Percentiles rank a stretch among this genome's conserved stretches.
These are phyloP conservation scores for Lactarius hengduanensis DNA, from an alignment of 768 basidiomycete species.

Conservation along the genomic window DNA sequence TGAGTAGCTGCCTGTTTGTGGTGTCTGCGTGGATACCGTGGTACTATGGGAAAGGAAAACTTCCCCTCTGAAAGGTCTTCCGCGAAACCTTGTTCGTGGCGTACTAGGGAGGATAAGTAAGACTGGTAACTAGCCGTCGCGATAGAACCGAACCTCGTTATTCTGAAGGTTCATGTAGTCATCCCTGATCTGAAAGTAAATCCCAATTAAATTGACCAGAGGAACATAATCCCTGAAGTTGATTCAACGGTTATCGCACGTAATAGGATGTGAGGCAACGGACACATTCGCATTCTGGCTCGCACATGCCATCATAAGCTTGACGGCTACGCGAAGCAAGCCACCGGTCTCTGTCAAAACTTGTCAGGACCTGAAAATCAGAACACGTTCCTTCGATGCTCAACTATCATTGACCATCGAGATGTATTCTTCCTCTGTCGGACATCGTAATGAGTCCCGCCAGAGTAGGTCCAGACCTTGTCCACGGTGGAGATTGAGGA, in stretches of 20 bases:
- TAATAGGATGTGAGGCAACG: conserved; percentile 27
- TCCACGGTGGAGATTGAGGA: conserved; percentile 71
- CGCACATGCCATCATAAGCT: conserved; percentile 92
- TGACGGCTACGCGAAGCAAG: conserved; percentile 86
- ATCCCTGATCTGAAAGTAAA: conserved; percentile 97
- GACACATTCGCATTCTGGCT: conserved; percentile 61
- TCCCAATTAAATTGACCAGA: conserved; percentile 88
- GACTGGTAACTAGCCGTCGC: neutral
- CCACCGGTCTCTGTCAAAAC: conserved; percentile 81
- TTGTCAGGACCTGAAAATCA: neutral
- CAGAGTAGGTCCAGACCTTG: conserved; percentile 95
- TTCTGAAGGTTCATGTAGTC: conserved; percentile 96
- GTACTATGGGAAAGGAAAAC: conserved; percentile 95
- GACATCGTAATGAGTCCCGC: conserved; percentile 88
- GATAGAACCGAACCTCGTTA: conserved; percentile 54
- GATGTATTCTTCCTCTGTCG: conserved; percentile 93
- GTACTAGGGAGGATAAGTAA: conserved; percentile 52
- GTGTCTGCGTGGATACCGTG: conserved; percentile 79
- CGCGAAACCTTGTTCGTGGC: conserved; percentile 78
- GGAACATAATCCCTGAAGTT: conserved; percentile 78
- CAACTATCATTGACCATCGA: conserved; percentile 95
- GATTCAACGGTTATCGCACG: neutral
- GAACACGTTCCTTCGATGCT: neutral
- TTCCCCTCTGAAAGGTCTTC: conserved; percentile 97
- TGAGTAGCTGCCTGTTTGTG: conserved; percentile 77